Percentiles rank a stretch among this genome's conserved stretches.
Evolutionary conservation across 352 stramenopile species (phyloP).

Genomic region (Phytopythium ostracodes): DNA sequence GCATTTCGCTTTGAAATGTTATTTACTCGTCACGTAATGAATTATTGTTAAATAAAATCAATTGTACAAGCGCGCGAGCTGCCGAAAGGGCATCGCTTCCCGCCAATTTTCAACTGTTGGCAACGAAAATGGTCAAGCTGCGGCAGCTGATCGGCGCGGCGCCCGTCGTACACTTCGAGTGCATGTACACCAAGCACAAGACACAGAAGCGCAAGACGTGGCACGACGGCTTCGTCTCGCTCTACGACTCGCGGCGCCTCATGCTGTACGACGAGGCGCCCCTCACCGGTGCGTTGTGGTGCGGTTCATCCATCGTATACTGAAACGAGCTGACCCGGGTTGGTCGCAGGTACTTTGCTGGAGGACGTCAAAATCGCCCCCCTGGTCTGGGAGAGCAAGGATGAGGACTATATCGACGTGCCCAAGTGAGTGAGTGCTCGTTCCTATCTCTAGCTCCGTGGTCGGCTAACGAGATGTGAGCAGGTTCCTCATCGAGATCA

Average conservation of each 20-base stretch:
- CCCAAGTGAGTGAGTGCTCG: constrained; percentile 34
- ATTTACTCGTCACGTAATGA: background rate
- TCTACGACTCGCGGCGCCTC: constrained; percentile 47
- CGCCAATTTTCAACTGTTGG: background rate
- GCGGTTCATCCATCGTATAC: background rate
- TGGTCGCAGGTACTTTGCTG: constrained; percentile 37
- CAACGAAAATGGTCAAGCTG: constrained; percentile 45
- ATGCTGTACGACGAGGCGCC: constrained; percentile 57
- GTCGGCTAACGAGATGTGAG: background rate
- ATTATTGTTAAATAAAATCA: background rate
- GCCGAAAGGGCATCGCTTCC: background rate
- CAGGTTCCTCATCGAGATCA: constrained; percentile 71
- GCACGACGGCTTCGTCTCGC: constrained; percentile 69
- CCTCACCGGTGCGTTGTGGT: constrained; percentile 20
- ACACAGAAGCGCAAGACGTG: constrained; percentile 82
- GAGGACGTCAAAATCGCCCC: constrained; percentile 52
- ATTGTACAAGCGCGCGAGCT: background rate
- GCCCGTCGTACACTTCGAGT: constrained; percentile 55
- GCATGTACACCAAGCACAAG: constrained; percentile 89
- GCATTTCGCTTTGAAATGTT: background rate
- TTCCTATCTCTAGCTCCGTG: background rate
- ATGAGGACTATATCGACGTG: constrained; percentile 53
- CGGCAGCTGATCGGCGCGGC: constrained; percentile 40
- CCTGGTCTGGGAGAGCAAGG: constrained; percentile 53
- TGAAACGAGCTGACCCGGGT: background rate